A percentile compares a stretch with the other conserved stretches of the same genome.
Evolutionary conservation across 2,329 filamentous ascomycete genomes (phyloP).

Genomic region (Neofusicoccum sp.): DNA sequence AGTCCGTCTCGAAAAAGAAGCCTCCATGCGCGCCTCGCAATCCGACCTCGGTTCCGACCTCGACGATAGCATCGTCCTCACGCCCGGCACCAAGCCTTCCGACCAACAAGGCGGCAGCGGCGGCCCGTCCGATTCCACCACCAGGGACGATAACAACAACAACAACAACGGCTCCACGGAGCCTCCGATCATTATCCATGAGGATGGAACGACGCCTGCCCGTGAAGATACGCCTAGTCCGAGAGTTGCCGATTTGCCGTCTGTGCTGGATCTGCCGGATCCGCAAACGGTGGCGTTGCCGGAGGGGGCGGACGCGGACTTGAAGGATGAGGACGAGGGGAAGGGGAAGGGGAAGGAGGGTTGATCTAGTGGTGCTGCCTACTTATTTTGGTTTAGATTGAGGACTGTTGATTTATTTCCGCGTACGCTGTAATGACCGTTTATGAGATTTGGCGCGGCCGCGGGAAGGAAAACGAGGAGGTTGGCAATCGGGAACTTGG

Average conservation of each 20-base stretch:
- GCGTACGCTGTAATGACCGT: too few species aligned
- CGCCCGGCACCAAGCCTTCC: background rate
- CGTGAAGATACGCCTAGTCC: conserved; percentile 24
- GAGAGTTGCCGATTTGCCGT: conserved; percentile 34
- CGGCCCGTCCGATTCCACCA: background rate
- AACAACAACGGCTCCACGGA: conserved; percentile 19
- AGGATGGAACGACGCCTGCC: conserved; percentile 25
- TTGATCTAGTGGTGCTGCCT: background rate
- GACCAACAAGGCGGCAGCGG: background rate
- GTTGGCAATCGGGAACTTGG: too few species aligned
- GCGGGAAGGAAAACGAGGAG: too few species aligned
- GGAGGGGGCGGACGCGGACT: background rate
- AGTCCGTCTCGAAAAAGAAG: conserved; percentile 68
- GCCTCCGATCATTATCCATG: conserved; percentile 32
- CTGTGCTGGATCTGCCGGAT: conserved; percentile 36
- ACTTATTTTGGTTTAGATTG: conserved; percentile 6
- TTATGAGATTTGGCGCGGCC: too few species aligned
- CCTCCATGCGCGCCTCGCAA: conserved; percentile 28
- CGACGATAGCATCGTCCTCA: conserved; percentile 20
- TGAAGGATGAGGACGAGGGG: background rate
- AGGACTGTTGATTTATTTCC: background rate
- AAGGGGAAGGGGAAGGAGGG: background rate
- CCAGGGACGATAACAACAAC: too few species aligned
- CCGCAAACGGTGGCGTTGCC: conserved; percentile 25
- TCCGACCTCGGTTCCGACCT: conserved; percentile 28